A percentile compares a stretch with the other conserved stretches of the same genome.
Conservation (phyloP, 306 rosid genomes). For the Sicyos baderoa region DNA sequence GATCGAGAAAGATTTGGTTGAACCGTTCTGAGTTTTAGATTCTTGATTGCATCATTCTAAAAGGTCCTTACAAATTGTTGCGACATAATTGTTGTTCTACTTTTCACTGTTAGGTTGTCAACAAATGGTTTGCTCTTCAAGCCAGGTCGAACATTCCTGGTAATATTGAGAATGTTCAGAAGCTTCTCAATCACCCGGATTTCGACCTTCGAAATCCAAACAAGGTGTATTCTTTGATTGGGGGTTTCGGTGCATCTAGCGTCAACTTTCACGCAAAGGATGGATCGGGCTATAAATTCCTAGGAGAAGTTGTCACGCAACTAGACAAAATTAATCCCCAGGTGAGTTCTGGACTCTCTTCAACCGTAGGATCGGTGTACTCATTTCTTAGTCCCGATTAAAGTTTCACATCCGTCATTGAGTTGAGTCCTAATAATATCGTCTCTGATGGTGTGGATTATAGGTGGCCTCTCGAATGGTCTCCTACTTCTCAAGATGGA, state of each 20-base stretch:
- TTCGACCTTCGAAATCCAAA: constrained; percentile 92
- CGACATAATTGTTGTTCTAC: constrained; percentile 6
- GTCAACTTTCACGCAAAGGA: constrained; percentile 93
- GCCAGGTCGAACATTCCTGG: constrained; percentile 75
- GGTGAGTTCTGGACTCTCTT: constrained; percentile 32
- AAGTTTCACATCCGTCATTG: background rate
- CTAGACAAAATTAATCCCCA: constrained; percentile 89
- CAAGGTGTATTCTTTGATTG: constrained; percentile 93
- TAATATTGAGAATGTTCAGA: constrained; percentile 70
- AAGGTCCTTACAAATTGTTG: background rate
- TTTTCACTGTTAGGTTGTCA: constrained; percentile 54
- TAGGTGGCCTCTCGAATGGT: constrained; percentile 98
- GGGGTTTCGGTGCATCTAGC: constrained; percentile 80
- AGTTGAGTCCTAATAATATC: background rate
- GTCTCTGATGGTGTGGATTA: constrained; percentile 6
- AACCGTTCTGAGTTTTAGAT: background rate
- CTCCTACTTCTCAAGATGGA: constrained; percentile 94
- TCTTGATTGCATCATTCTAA: background rate
- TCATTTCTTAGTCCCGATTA: background rate
- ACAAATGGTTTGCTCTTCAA: constrained; percentile 97
- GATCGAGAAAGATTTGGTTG: background rate
- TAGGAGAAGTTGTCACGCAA: constrained; percentile 74
- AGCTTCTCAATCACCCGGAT: constrained; percentile 69
- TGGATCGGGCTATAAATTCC: constrained; percentile 83
- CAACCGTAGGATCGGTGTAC: background rate